Percentiles rank a stretch among this genome's conserved stretches.
phyloP scores from a whole-genome alignment of 768 basidiomycete species.

The Agrocybe pediades region DNA sequence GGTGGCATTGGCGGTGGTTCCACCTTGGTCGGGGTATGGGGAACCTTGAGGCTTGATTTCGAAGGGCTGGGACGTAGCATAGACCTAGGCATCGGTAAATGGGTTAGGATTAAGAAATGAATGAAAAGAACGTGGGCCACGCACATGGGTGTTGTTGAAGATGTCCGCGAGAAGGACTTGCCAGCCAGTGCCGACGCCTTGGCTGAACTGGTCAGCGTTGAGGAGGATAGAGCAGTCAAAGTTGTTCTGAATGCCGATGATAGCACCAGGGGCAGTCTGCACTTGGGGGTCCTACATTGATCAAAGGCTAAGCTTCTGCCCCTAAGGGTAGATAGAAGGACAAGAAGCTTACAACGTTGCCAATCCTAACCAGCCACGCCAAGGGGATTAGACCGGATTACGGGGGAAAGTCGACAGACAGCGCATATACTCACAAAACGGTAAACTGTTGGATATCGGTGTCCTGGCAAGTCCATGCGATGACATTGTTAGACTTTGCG shows the following conservation, averaged over 20 bases:
- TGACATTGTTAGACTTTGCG: slow-evolving; percentile 53
- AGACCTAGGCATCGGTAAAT: slow-evolving; percentile 44
- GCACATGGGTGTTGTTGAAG: slow-evolving; percentile 54
- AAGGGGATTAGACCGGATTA: background rate
- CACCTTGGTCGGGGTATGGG: slow-evolving; percentile 45
- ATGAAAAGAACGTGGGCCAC: slow-evolving; percentile 20
- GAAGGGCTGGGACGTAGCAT: slow-evolving; percentile 55
- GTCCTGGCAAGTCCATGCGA: slow-evolving; percentile 58
- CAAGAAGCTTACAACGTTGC: slow-evolving; percentile 13
- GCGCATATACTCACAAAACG: slow-evolving; percentile 45
- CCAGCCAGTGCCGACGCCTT: slow-evolving; percentile 47
- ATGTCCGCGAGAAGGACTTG: slow-evolving; percentile 50
- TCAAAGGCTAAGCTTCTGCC: slow-evolving; percentile 7
- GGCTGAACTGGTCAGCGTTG: slow-evolving; percentile 43
- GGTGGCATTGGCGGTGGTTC: slow-evolving; percentile 25
- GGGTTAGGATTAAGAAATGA: background rate
- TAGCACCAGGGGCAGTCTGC: slow-evolving; percentile 41
- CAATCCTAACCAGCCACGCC: background rate
- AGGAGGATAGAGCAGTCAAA: slow-evolving; percentile 60
- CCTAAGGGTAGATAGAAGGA: slow-evolving; percentile 42
- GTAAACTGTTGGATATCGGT: slow-evolving; percentile 44
- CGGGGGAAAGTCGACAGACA: too few species aligned
- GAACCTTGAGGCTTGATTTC: slow-evolving; percentile 61
- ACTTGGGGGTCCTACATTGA: slow-evolving; percentile 29
- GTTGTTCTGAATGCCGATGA: slow-evolving; percentile 54